phyloP scores from a whole-genome alignment of 2,329 filamentous ascomycete genomes.

The Helotiales sp. region DNA sequence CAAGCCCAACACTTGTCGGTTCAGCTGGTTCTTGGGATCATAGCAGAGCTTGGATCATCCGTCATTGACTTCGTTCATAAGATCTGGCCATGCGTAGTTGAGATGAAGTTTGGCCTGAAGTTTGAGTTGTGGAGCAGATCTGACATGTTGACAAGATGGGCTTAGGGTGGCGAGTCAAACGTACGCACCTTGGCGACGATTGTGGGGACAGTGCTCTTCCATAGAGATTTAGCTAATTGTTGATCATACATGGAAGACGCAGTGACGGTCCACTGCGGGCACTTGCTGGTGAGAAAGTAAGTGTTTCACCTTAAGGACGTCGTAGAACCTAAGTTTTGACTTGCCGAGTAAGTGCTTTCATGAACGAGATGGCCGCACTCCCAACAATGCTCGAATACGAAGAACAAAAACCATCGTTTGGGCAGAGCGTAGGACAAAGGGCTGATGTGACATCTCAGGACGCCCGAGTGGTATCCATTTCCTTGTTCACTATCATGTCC shows the following conservation, averaged over 20 bases:
- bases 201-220: no score
- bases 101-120: neutral
- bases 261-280: neutral
- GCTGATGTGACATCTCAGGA: no score
- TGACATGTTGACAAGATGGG: neutral
- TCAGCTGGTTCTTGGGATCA: neutral
- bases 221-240: no score
- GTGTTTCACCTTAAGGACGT: neutral
- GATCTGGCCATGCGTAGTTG: neutral
- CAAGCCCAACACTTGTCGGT: neutral
- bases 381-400: no score
- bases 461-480: no score
- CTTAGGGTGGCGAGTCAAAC: no score
- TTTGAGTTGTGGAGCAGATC: neutral
- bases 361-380: neutral
- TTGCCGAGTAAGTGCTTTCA: neutral
- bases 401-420: no score
- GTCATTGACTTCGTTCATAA: neutral
- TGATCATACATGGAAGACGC: neutral
- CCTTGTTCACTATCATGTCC: no score
- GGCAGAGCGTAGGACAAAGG: no score
- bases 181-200: no score
- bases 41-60: neutral
- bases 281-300: neutral
- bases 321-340: neutral